Conservation (phyloP, 2,329 filamentous ascomycete genomes). For the Trichoderma sp. region DNA sequence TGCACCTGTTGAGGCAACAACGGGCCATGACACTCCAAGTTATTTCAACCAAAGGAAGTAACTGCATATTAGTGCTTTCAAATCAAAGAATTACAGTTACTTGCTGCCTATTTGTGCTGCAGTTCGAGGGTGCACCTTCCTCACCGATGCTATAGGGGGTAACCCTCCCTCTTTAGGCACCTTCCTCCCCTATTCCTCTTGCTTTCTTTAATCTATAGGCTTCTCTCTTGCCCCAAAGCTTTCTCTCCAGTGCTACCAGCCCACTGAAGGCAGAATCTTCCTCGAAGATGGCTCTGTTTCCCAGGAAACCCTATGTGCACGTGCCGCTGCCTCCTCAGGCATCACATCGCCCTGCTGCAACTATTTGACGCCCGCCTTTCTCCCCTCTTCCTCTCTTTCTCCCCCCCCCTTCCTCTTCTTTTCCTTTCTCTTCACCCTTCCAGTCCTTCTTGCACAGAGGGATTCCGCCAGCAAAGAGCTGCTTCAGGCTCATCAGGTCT, state of each 20-base stretch:
- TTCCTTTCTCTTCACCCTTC: not conserved
- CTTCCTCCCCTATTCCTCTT: not conserved
- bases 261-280: not conserved
- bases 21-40: not conserved
- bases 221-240: not conserved
- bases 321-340: slow-evolving; percentile 35
- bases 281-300: not conserved
- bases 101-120: not conserved
- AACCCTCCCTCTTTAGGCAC: not conserved
- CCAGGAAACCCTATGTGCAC: not conserved
- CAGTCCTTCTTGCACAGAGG: not conserved
- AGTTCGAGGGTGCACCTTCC: not conserved
- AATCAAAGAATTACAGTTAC: not conserved
- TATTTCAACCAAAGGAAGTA: not conserved
- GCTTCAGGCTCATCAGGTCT: not conserved
- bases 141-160: not conserved
- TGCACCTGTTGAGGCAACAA: not conserved
- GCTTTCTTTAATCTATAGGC: not conserved
- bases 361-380: not conserved
- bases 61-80: not conserved
- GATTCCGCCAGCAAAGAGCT: not conserved
- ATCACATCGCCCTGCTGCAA: slow-evolving; percentile 36
- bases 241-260: too few relatives aligned
- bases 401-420: slow-evolving; percentile 1
- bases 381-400: slow-evolving; percentile 1